Evolutionary conservation across 2,329 filamentous ascomycete species (phyloP).

Genomic region (Ascochyta rabiei): DNA sequence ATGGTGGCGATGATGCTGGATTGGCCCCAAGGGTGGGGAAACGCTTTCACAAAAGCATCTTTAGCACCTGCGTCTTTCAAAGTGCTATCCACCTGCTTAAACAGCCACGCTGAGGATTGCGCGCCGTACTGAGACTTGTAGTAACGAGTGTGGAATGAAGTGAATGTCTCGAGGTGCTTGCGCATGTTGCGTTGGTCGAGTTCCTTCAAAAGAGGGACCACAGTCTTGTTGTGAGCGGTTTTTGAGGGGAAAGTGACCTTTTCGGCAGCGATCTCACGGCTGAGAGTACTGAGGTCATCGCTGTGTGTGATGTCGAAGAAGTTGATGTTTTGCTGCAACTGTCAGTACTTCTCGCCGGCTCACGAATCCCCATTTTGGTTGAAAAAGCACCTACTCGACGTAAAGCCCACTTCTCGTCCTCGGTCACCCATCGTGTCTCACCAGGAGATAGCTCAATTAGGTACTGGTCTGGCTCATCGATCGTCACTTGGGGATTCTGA

Average conservation of each 20-base stretch:
- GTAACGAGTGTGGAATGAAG: conserved; percentile 80
- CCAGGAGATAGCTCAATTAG: conserved; percentile 86
- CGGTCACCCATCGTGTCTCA: conserved; percentile 83
- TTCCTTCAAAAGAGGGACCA: conserved; percentile 69
- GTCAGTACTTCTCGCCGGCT: background rate
- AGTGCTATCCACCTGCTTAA: conserved; percentile 73
- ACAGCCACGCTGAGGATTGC: conserved; percentile 87
- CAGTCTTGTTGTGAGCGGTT: conserved; percentile 67
- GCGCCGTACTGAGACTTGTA: conserved; percentile 79
- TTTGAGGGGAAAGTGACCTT: conserved; percentile 71
- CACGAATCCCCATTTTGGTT: too few relatives aligned
- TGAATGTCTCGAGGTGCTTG: conserved; percentile 77
- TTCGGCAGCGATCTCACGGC: conserved; percentile 31
- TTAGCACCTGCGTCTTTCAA: conserved; percentile 74
- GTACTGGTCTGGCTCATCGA: conserved; percentile 44
- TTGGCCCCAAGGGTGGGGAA: conserved; percentile 86
- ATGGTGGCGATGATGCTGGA: conserved; percentile 90
- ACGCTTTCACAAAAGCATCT: conserved; percentile 72
- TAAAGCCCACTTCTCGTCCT: conserved; percentile 93
- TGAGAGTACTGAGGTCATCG: conserved; percentile 63
- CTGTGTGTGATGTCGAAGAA: conserved; percentile 95
- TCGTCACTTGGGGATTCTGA: conserved; percentile 35
- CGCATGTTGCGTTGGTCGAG: conserved; percentile 79
- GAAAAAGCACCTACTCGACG: conserved; percentile 67
- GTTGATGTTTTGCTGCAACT: conserved; percentile 71